These are phyloP conservation scores for Pugionium cornutum DNA, from an alignment of 345 rosid species.

Conservation along the genomic window DNA sequence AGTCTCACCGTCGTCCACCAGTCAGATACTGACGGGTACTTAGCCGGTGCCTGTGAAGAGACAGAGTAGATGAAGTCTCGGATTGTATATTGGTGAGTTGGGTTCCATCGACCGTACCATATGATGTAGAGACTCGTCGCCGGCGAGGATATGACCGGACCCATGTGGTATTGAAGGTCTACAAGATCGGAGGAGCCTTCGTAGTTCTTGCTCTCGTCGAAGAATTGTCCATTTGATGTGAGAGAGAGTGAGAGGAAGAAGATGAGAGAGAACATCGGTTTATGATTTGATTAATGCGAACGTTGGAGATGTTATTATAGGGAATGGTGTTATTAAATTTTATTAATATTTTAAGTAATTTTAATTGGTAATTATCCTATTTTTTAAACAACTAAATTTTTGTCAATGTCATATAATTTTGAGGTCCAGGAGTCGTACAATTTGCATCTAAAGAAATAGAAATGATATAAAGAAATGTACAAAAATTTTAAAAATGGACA, in stretches of 20 bases:
- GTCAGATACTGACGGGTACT: slow-evolving; percentile 70
- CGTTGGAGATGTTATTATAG: slow-evolving; percentile 20
- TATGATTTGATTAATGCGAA: slow-evolving; percentile 11
- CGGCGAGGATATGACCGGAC: slow-evolving; percentile 81
- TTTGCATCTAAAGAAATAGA: slow-evolving; percentile 5
- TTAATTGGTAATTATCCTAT: background rate
- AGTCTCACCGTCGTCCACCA: slow-evolving; percentile 93
- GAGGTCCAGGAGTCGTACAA: background rate
- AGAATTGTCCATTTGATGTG: slow-evolving; percentile 31
- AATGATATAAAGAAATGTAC: background rate
- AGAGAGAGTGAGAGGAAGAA: slow-evolving; percentile 18
- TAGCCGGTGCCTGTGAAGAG: slow-evolving; percentile 49
- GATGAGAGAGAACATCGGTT: slow-evolving; percentile 26
- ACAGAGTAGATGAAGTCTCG: slow-evolving; percentile 79
- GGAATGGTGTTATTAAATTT: background rate
- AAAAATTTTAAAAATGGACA: background rate
- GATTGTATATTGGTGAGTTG: slow-evolving; percentile 71
- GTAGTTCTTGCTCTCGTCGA: slow-evolving; percentile 64
- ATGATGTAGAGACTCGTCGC: slow-evolving; percentile 69
- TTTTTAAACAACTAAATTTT: background rate
- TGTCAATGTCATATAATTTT: no score
- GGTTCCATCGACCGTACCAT: slow-evolving; percentile 89
- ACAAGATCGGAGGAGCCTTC: slow-evolving; percentile 95
- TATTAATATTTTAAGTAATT: background rate
- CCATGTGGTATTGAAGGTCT: slow-evolving; percentile 82